Conservation (phyloP, 176 grass and related monocot species). For the Oryza meyeriana region DNA sequence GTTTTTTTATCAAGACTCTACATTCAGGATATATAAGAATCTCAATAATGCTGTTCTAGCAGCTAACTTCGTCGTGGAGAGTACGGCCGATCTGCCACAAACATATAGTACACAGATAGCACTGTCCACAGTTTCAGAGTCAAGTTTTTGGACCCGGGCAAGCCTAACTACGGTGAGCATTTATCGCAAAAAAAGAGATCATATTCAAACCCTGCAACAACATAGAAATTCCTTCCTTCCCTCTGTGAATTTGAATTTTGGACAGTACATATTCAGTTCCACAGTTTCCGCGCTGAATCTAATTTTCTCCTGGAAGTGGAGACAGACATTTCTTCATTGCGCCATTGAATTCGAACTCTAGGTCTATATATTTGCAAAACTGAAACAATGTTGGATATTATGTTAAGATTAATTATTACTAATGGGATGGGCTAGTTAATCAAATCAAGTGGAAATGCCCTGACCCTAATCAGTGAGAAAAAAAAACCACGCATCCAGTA, state of each 20-base stretch:
- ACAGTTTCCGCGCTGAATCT: not conserved
- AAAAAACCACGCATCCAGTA: too few species aligned
- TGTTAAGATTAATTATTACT: not conserved
- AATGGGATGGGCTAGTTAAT: not conserved
- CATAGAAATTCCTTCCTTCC: too few species aligned
- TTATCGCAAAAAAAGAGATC: too few species aligned
- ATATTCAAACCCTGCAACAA: too few species aligned
- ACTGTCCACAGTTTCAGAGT: not conserved
- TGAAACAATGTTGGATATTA: not conserved
- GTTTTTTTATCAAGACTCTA: not conserved
- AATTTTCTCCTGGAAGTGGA: not conserved
- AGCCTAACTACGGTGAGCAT: not conserved
- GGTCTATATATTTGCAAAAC: not conserved
- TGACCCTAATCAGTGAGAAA: not conserved
- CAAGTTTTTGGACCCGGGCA: not conserved
- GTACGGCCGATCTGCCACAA: constrained; percentile 21
- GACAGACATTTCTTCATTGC: not conserved
- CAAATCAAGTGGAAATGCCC: not conserved
- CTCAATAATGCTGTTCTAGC: not conserved
- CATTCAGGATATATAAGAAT: not conserved
- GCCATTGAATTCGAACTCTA: not conserved
- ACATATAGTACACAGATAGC: constrained; percentile 10
- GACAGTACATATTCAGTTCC: not conserved
- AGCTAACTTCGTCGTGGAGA: constrained; percentile 5
- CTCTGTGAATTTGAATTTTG: not conserved